Percentiles rank a stretch among this genome's conserved stretches.
phyloP scores from a whole-genome alignment of 1,284 basidiomycete genomes.

The Ganoderma leucocontextum region DNA sequence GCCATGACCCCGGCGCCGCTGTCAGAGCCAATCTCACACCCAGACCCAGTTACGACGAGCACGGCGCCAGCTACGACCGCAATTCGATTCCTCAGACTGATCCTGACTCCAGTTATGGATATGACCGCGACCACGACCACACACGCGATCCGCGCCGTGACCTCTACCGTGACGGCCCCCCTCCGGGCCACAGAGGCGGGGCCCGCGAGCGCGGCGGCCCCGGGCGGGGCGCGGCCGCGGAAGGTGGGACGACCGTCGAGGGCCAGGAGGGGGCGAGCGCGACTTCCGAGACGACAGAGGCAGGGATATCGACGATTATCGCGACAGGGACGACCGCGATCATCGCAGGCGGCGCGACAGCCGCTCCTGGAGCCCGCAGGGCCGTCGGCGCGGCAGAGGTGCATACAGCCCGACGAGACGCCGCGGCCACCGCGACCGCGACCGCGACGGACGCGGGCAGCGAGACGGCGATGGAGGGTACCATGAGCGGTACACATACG shows the following conservation, averaged over 20 bases:
- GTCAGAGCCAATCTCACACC: slow-evolving; percentile 37
- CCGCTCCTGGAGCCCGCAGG: slow-evolving; percentile 72
- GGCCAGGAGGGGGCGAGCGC: slow-evolving; percentile 43
- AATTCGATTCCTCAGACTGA: background rate
- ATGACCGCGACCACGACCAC: slow-evolving; percentile 1
- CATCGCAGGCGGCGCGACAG: slow-evolving; percentile 56
- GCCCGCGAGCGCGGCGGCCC: slow-evolving; percentile 56
- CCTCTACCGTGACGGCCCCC: slow-evolving; percentile 10
- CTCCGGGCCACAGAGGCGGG: slow-evolving; percentile 44
- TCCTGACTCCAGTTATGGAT: background rate
- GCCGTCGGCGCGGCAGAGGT: slow-evolving; percentile 48
- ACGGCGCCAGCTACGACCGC: slow-evolving; percentile 33
- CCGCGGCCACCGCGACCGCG: background rate
- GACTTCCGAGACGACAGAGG: slow-evolving; percentile 53
- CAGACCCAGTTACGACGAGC: slow-evolving; percentile 51
- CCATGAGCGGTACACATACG: slow-evolving; percentile 6
- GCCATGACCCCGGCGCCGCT: slow-evolving; percentile 5
- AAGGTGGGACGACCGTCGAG: slow-evolving; percentile 49
- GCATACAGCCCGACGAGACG: slow-evolving; percentile 56
- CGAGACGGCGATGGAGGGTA: background rate
- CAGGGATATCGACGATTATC: slow-evolving; percentile 40
- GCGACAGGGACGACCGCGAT: slow-evolving; percentile 45
- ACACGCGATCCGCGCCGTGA: slow-evolving; percentile 28
- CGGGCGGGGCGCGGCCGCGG: slow-evolving; percentile 51
- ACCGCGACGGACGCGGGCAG: background rate